Conservation (phyloP, 2,329 filamentous ascomycete genomes). For the Ophiognomonia clavigignenti-juglandacearum region DNA sequence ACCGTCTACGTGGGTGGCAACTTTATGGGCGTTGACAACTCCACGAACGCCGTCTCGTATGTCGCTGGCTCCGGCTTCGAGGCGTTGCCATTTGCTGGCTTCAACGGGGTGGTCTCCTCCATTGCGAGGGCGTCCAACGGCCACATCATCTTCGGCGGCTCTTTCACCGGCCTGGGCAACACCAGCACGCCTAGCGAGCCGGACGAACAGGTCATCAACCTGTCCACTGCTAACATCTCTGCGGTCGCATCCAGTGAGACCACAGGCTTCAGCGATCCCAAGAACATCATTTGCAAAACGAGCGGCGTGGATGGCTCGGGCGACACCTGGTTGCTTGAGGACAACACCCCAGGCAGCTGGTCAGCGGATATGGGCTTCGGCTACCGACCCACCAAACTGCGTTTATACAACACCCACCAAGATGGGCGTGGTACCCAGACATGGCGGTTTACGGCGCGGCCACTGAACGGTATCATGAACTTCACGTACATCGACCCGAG, state of each 20-base stretch:
- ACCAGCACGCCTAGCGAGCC: conserved; percentile 61
- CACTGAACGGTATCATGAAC: conserved; percentile 91
- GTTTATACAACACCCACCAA: conserved; percentile 80
- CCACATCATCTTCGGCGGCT: conserved; percentile 87
- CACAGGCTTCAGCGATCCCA: conserved; percentile 67
- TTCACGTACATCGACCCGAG: conserved; percentile 79
- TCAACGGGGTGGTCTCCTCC: conserved; percentile 80
- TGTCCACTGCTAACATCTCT: conserved; percentile 71
- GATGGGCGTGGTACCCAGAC: conserved; percentile 83
- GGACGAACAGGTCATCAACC: conserved; percentile 77
- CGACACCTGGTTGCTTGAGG: conserved; percentile 78
- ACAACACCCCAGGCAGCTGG: conserved; percentile 76
- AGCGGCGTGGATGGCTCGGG: conserved; percentile 61
- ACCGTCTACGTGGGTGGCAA: conserved; percentile 86
- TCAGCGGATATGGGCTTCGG: conserved; percentile 75
- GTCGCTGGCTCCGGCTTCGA: conserved; percentile 62
- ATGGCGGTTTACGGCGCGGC: conserved; percentile 80
- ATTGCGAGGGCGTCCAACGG: conserved; percentile 77
- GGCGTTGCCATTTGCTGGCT: conserved; percentile 83
- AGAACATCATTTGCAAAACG: conserved; percentile 77
- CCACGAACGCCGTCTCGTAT: conserved; percentile 88
- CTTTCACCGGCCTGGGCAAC: conserved; percentile 85
- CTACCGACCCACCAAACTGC: conserved; percentile 81
- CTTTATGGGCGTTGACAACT: conserved; percentile 68
- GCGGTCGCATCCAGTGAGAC: conserved; percentile 57